Evolutionary conservation across 495 filamentous ascomycete species (phyloP).

Genomic region (Evernia prunastri): DNA sequence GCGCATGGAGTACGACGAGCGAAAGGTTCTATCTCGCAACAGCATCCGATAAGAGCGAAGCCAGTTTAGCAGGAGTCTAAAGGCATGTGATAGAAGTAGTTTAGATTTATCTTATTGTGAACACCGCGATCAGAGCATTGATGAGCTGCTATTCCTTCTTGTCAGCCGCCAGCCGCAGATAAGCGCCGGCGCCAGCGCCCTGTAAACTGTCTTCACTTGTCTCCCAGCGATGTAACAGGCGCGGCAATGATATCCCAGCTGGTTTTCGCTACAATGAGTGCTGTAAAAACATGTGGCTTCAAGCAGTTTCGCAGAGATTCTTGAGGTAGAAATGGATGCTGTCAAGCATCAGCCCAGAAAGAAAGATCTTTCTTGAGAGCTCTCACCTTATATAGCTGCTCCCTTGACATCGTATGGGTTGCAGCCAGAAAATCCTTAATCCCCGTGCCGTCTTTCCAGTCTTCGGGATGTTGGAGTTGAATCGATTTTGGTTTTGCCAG

Average conservation of each 20-base stretch:
- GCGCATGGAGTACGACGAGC: too few relatives aligned
- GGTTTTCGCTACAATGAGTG: constrained; percentile 4
- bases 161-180: too few relatives aligned
- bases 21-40: too few relatives aligned
- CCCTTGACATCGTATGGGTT: constrained; percentile 14
- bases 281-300: constrained; percentile 7
- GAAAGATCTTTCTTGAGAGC: not conserved
- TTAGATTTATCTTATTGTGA: too few relatives aligned
- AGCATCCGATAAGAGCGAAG: too few relatives aligned
- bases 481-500: not conserved
- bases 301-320: not conserved
- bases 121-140: too few relatives aligned
- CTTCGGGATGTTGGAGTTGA: not conserved
- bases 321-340: constrained; percentile 11
- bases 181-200: too few relatives aligned
- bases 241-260: not conserved
- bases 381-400: constrained; percentile 15
- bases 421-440: constrained; percentile 20
- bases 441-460: constrained; percentile 3
- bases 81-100: too few relatives aligned
- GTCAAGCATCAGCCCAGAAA: not conserved
- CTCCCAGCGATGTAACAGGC: too few relatives aligned
- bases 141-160: too few relatives aligned
- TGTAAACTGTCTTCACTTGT: too few relatives aligned
- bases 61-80: too few relatives aligned